These are phyloP conservation scores for Alternaria sp. DNA, from an alignment of 2,329 filamentous ascomycete genomes.

Conservation along the genomic window DNA sequence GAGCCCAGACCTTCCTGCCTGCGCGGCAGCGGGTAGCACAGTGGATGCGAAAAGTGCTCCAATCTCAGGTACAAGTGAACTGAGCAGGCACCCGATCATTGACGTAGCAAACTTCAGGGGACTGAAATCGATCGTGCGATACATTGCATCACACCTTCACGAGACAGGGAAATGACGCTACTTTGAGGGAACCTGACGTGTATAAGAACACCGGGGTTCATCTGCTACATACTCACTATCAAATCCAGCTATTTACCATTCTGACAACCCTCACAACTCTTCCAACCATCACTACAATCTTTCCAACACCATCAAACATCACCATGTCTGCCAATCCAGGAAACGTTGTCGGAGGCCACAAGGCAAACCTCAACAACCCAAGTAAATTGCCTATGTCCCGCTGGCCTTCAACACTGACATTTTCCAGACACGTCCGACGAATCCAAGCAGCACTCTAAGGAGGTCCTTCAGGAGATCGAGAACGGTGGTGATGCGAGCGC, in stretches of 20 bases:
- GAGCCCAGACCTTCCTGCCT: not conserved
- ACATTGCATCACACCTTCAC: not conserved
- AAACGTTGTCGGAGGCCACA: conserved; percentile 66
- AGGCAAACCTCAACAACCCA: conserved; percentile 67
- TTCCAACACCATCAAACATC: conserved; percentile 2
- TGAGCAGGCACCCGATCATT: conserved; percentile 13
- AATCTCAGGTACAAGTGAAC: not conserved
- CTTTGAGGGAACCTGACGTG: not conserved
- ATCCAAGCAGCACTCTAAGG: conserved; percentile 64
- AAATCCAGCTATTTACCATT: not conserved
- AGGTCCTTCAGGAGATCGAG: conserved; percentile 63
- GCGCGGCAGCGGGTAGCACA: not conserved
- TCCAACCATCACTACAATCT: not conserved
- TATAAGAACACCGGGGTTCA: conserved; percentile 11
- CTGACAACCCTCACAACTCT: not conserved
- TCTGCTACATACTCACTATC: not conserved
- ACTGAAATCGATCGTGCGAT: conserved; percentile 8
- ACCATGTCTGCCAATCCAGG: conserved; percentile 58
- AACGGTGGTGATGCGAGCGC: conserved; percentile 52
- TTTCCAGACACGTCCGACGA: conserved; percentile 60
- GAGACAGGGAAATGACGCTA: not conserved
- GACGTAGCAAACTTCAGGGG: conserved; percentile 13
- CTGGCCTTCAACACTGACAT: not conserved
- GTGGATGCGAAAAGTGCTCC: not conserved
- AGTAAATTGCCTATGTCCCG: conserved; percentile 36